phyloP scores from a whole-genome alignment of 371 early-diverging fungal species.

The Mortierella sp. region DNA sequence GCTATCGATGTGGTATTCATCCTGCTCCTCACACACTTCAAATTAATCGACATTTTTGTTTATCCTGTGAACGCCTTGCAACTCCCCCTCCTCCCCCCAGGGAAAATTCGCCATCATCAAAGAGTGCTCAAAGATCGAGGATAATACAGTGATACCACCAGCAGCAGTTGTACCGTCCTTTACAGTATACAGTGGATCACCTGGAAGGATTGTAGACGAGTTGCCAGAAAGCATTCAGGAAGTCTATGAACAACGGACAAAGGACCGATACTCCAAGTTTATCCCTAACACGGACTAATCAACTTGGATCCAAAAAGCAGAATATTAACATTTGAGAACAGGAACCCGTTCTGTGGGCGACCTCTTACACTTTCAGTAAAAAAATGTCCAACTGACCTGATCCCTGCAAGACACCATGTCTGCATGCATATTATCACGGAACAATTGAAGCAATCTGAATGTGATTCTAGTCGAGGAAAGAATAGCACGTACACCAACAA shows the following conservation, averaged over 20 bases:
- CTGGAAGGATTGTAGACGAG: constrained; percentile 81
- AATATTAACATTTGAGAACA: not conserved
- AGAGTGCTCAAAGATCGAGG: constrained; percentile 90
- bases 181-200: constrained; percentile 84
- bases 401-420: no score
- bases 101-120: constrained; percentile 96
- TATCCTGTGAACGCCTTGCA: not conserved
- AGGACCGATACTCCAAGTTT: constrained; percentile 84
- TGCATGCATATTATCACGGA: no score
- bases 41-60: not conserved
- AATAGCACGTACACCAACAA: no score
- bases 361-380: not conserved
- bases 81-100: constrained; percentile 64
- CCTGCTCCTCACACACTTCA: not conserved
- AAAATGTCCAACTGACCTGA: no score
- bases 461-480: no score
- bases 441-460: no score
- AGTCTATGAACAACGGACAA: constrained; percentile 75
- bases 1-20: not conserved
- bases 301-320: not conserved
- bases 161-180: constrained; percentile 93
- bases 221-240: constrained; percentile 90
- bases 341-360: not conserved
- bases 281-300: constrained; percentile 57
- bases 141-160: constrained; percentile 91